These are phyloP conservation scores for Colletotrichum sp. DNA, from an alignment of 2,329 filamentous ascomycete species.

Conservation along the genomic window DNA sequence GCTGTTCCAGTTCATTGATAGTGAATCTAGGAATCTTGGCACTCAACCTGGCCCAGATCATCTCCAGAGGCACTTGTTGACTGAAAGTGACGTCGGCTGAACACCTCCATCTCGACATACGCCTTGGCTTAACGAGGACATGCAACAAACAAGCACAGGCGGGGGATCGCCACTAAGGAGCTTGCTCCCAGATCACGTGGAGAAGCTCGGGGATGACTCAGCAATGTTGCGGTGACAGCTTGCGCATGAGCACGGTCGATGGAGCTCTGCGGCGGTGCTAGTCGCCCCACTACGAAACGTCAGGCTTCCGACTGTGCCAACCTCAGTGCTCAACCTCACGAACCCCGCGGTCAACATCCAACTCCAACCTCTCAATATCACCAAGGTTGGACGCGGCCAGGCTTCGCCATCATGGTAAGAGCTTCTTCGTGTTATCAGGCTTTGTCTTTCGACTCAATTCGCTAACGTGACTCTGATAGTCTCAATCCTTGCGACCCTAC, in stretches of 20 bases:
- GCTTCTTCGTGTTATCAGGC: not conserved
- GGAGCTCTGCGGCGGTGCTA: conserved; percentile 20
- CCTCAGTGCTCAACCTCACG: conserved; percentile 1
- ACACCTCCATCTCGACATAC: not conserved
- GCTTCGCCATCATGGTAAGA: conserved; percentile 19
- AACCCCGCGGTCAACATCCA: conserved; percentile 21
- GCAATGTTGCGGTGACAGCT: conserved; percentile 5
- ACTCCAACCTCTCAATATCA: conserved; percentile 7
- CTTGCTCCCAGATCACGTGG: conserved; percentile 1
- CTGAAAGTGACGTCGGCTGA: not conserved
- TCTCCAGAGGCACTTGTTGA: not conserved
- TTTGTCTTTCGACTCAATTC: not conserved
- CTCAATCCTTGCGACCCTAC: conserved; percentile 95
- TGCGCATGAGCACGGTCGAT: not conserved
- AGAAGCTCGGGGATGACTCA: not conserved
- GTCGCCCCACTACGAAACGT: conserved; percentile 37
- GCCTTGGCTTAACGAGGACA: not conserved
- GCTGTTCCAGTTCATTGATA: not conserved
- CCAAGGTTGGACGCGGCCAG: conserved; percentile 19
- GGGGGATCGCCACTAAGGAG: conserved; percentile 8
- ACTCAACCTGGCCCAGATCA: not conserved
- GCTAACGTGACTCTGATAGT: conserved; percentile 55
- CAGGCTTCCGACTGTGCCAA: conserved; percentile 33
- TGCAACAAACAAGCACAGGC: conserved; percentile 1
- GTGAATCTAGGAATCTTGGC: not conserved